Evolutionary conservation across 2,329 filamentous ascomycete genomes (phyloP).

Genomic region (Colletotrichum kahawae): DNA sequence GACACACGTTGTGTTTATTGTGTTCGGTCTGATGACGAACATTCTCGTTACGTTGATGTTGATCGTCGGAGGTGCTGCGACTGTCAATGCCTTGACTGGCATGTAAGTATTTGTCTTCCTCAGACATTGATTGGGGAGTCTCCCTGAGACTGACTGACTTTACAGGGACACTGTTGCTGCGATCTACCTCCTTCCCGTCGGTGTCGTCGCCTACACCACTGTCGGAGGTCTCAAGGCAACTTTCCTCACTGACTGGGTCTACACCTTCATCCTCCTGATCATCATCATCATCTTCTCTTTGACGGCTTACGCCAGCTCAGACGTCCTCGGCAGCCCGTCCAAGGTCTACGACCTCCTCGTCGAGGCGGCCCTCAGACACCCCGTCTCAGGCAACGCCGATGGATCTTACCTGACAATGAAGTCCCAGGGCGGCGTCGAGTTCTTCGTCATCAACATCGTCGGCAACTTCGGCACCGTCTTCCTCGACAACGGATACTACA

Average conservation of each 20-base stretch:
- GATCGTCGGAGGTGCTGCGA: constrained; percentile 79
- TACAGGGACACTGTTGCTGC: constrained; percentile 62
- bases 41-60: constrained; percentile 78
- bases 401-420: constrained; percentile 84
- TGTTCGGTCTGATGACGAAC: constrained; percentile 79
- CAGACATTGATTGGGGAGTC: rapidly evolving
- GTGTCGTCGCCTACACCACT: constrained; percentile 76
- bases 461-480: constrained; percentile 80
- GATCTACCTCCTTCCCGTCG: constrained; percentile 81
- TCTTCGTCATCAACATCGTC: constrained; percentile 82
- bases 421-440: constrained; percentile 68
- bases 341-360: constrained; percentile 72
- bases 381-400: constrained; percentile 74
- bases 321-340: constrained; percentile 70
- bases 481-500: constrained; percentile 81
- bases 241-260: constrained; percentile 77
- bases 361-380: constrained; percentile 67
- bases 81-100: constrained; percentile 53
- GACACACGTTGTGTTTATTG: constrained; percentile 75
- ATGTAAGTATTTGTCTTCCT: constrained; percentile 6
- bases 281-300: constrained; percentile 82
- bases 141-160: neutral
- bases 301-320: constrained; percentile 61
- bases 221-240: constrained; percentile 77
- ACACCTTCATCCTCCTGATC: constrained; percentile 77